These are phyloP conservation scores for Psilocybe mexicana DNA, from an alignment of 1,284 basidiomycete genomes.

Conservation along the genomic window DNA sequence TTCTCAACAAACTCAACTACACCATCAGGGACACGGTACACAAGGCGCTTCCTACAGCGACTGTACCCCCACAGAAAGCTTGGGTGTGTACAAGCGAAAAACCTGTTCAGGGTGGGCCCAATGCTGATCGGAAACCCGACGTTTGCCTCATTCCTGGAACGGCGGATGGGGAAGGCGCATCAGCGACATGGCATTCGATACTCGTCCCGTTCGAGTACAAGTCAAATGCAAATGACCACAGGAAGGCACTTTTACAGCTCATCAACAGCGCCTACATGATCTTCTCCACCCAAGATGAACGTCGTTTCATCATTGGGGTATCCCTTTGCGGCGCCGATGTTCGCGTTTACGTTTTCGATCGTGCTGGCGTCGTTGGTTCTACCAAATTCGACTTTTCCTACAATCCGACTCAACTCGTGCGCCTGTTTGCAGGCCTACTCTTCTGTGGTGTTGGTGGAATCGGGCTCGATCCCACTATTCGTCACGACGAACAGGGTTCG, in stretches of 20 bases:
- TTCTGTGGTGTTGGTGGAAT: background rate
- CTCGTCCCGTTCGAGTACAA: background rate
- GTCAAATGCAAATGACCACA: background rate
- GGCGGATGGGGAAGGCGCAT: too few species aligned
- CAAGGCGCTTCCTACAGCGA: too few species aligned
- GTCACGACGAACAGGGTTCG: background rate
- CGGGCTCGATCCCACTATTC: background rate
- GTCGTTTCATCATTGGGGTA: constrained; percentile 3
- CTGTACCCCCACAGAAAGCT: too few species aligned
- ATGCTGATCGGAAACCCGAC: background rate
- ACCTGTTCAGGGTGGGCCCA: too few species aligned
- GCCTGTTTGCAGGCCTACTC: constrained; percentile 2
- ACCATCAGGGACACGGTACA: background rate
- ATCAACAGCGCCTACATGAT: background rate
- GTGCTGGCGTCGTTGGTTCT: constrained; percentile 6
- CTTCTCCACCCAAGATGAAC: background rate
- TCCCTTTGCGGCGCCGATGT: background rate
- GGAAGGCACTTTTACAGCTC: background rate
- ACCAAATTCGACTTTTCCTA: background rate
- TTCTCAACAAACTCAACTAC: background rate
- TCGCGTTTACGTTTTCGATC: constrained; percentile 4
- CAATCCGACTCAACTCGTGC: background rate
- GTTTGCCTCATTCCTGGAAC: background rate
- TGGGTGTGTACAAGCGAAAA: too few species aligned
- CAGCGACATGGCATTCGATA: background rate